Percentiles rank a stretch among this genome's conserved stretches.
Conservation (phyloP, 202 grass and related monocot species). For the Schoenoplectus tabernaemontani region DNA sequence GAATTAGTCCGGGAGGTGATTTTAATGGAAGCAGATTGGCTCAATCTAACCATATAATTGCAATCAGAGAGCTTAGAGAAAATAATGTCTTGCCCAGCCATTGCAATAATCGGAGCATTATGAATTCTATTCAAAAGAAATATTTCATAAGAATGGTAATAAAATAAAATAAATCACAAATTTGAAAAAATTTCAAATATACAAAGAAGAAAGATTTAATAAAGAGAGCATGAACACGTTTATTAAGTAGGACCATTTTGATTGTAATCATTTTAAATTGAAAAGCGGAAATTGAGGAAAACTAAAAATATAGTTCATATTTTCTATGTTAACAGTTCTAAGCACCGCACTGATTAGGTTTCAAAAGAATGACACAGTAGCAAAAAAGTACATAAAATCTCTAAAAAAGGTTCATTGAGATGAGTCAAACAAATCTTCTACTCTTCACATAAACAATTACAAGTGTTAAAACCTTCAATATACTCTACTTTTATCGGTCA, state of each 20-base stretch:
- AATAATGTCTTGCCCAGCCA: neutral
- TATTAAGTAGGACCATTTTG: neutral
- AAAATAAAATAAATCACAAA: neutral
- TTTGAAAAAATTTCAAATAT: neutral
- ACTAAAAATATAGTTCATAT: neutral
- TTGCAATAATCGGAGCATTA: neutral
- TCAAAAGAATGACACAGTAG: neutral
- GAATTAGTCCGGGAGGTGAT: neutral
- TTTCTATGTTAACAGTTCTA: neutral
- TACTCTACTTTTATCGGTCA: constrained; percentile 29
- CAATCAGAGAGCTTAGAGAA: neutral
- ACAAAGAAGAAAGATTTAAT: neutral
- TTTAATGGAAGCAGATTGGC: neutral
- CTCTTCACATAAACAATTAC: neutral
- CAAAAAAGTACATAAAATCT: constrained; percentile 4
- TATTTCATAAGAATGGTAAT: neutral
- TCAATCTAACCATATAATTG: neutral
- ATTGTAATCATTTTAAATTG: neutral
- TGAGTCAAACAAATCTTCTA: constrained; percentile 1
- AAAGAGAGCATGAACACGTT: neutral
- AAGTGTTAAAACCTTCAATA: constrained; percentile 1
- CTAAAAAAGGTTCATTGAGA: neutral
- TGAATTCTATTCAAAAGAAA: neutral
- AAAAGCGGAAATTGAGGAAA: neutral
- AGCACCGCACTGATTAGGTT: neutral